These are phyloP conservation scores for Neotropicomus parvogracilis DNA, from an alignment of 1,284 basidiomycete species.

Conservation along the genomic window DNA sequence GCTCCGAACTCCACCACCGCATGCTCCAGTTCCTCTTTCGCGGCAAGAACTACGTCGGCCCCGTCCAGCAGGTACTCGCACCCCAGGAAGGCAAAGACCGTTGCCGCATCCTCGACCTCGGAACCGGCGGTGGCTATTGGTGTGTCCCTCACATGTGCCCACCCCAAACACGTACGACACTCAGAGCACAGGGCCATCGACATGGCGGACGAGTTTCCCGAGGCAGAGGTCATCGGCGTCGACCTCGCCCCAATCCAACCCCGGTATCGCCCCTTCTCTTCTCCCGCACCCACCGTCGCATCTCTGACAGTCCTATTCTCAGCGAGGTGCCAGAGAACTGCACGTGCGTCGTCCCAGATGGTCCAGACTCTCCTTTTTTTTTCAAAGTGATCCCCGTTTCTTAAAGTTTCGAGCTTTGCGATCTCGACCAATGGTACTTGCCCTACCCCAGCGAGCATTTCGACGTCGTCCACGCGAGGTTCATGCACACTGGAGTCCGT, in stretches of 20 bases:
- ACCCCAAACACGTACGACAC: conserved; percentile 5
- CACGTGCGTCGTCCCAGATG: conserved; percentile 44
- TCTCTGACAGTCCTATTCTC: conserved; percentile 16
- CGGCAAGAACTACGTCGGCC: conserved; percentile 61
- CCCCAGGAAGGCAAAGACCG: conserved; percentile 30
- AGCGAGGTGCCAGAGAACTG: conserved; percentile 65
- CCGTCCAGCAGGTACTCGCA: conserved; percentile 49
- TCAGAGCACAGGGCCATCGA: conserved; percentile 50
- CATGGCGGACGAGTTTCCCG: conserved; percentile 66
- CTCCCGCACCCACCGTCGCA: conserved; percentile 5
- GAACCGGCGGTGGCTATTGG: conserved; percentile 64
- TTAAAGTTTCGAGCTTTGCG: conserved; percentile 62
- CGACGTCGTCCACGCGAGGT: conserved; percentile 64
- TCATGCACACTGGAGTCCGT: conserved; percentile 55
- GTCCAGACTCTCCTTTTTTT: conserved; percentile 1
- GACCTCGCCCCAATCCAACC: conserved; percentile 70
- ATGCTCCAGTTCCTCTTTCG: conserved; percentile 62
- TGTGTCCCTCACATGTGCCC: conserved; percentile 30
- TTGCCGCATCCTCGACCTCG: conserved; percentile 55
- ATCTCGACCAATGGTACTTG: conserved; percentile 53
- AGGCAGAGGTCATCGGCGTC: conserved; percentile 61
- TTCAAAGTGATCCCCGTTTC: conserved; percentile 8
- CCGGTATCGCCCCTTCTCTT: conserved; percentile 37
- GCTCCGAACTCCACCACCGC: conserved; percentile 57
- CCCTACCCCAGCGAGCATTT: conserved; percentile 61